A percentile compares a stretch with the other conserved stretches of the same genome.
These are phyloP conservation scores for Carnegiea gigantea DNA, from an alignment of 179 eudicot species.

Conservation along the genomic window DNA sequence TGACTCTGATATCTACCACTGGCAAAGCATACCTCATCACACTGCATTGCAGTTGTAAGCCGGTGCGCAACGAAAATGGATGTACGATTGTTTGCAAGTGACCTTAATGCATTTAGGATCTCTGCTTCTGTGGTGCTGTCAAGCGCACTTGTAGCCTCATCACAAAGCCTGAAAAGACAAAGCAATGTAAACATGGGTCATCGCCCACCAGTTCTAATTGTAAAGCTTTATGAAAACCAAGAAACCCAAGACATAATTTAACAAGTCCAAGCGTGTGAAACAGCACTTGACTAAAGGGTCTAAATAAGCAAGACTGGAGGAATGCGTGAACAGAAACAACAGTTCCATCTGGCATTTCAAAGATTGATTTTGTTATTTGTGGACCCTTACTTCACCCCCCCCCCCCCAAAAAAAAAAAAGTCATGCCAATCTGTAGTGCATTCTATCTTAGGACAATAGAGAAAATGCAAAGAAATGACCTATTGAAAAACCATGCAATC, in stretches of 20 bases:
- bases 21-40: constrained; percentile 69
- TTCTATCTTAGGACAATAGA: no score
- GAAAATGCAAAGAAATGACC: no score
- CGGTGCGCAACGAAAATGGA: constrained; percentile 90
- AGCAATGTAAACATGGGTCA: not conserved
- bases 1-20: constrained; percentile 12
- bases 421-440: no score
- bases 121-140: constrained; percentile 98
- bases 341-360: not conserved
- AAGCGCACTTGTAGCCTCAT: constrained; percentile 98
- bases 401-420: no score
- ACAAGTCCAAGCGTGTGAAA: no score
- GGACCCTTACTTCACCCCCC: no score
- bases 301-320: not conserved
- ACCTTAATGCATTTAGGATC: constrained; percentile 71
- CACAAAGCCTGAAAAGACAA: constrained; percentile 63
- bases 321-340: not conserved
- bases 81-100: constrained; percentile 77
- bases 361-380: no score
- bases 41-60: constrained; percentile 98
- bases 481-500: no score
- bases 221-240: no score
- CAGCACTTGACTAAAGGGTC: not conserved
- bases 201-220: not conserved
- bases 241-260: not conserved